phyloP scores from a whole-genome alignment of 2,329 filamentous ascomycete genomes.

The Diaporthe australafricana region DNA sequence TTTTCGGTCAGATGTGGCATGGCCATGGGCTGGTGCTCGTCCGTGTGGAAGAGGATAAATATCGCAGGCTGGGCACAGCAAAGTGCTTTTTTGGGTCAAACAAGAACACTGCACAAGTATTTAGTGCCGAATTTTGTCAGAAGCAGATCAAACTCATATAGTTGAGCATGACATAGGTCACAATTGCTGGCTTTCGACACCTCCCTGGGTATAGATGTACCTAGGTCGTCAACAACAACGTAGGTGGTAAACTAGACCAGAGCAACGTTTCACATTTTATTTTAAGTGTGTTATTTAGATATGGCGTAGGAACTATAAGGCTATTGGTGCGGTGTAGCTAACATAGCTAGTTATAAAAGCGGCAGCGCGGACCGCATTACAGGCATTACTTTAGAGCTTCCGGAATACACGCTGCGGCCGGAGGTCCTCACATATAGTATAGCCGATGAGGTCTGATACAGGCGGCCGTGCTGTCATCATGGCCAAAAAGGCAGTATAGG shows the following conservation, averaged over 20 bases:
- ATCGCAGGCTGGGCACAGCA: background rate
- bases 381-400: no score
- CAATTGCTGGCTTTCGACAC: background rate
- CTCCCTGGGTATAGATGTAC: no score
- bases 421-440: background rate
- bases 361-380: no score
- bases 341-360: no score
- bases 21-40: background rate
- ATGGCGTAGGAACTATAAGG: no score
- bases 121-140: background rate
- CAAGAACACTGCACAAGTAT: background rate
- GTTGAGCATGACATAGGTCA: background rate
- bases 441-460: background rate
- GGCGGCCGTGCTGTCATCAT: background rate
- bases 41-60: background rate
- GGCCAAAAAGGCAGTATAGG: background rate
- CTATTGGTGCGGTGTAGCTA: no score
- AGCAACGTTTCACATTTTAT: no score
- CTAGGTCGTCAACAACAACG: no score
- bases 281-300: no score
- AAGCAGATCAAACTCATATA: background rate
- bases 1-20: background rate
- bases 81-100: background rate
- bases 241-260: no score
- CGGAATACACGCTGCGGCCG: background rate